Base-by-base conservation (phyloP, 306 rosid genomes). In the Lablab purpureus region DNA sequence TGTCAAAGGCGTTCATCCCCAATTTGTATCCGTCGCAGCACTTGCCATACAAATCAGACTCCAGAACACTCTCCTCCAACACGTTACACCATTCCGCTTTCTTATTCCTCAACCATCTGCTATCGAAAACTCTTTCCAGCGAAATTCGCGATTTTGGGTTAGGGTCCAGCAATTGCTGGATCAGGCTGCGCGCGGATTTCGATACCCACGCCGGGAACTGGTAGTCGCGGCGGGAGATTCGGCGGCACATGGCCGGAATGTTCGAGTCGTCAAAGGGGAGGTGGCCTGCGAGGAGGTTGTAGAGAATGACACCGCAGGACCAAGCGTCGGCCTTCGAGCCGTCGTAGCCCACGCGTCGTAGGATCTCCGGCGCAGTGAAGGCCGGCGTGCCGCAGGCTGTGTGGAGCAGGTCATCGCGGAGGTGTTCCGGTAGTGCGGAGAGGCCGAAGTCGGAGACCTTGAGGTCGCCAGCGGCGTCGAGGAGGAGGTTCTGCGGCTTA, bases 351-450 rank as follows among this genome's bases (percentile, higher is more conserved):
- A 47, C 18, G 65, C 92, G 85, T 51, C 81, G 25, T 7, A 94
- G 84, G 0, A 94, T 87, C 87, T 94, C 97, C 17, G 99, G 99
- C 2, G 97, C 95, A 0, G 97, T 88, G 79, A 91, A 94, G 1
- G 99, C 95, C 18, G 97, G 97, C 0, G 99, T 94, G 1, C 99
- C 97, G 8, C 99, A 94, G 0, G 99, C 95, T 1, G 99, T 94
- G 74, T 91, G 97, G 6, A 94, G 97, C 58, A 91, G 69, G 2
- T 92, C 97, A 87, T 94, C 71, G 4, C 80, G 83, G 0, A 88
- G 75, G 75, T 91, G 97, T 15, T 92, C 97, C 1, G 99, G 99
- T 0, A 94, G 43, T 0, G 99, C 97, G 3, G 97, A 89, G 84
- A 94, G 95, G 0, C 99, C 99, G 60, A 94, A 94, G 56, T 94